A percentile compares a stretch with the other conserved stretches of the same genome.
phyloP scores from a whole-genome alignment of 2,329 filamentous ascomycete genomes.

The Cercospora berteroae region DNA sequence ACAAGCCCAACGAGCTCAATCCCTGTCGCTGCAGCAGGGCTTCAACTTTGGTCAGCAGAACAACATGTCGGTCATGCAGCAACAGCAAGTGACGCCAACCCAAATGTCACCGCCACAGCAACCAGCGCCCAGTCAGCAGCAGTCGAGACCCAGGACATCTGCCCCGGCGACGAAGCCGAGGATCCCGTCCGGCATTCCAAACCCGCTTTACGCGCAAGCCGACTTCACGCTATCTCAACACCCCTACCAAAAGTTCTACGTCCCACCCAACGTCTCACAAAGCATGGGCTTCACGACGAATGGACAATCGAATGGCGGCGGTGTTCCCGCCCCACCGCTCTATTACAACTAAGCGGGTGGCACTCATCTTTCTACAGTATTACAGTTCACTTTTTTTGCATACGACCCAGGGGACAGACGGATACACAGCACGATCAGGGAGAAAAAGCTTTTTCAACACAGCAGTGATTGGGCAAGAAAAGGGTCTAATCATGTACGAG shows the following conservation, averaged over 20 bases:
- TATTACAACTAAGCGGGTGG: slow-evolving; percentile 4
- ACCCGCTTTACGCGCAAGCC: slow-evolving; percentile 68
- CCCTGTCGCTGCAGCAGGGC: slow-evolving; percentile 27
- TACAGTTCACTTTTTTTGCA: neutral
- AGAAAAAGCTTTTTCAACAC: neutral
- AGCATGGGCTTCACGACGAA: slow-evolving; percentile 7
- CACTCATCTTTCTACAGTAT: neutral
- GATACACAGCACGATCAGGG: neutral
- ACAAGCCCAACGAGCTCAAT: slow-evolving; percentile 31
- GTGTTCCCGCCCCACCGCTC: slow-evolving; percentile 7
- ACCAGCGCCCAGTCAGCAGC: slow-evolving; percentile 32
- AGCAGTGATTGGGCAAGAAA: neutral
- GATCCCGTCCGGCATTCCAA: slow-evolving; percentile 56
- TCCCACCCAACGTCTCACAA: slow-evolving; percentile 54
- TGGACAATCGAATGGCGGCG: slow-evolving; percentile 2
- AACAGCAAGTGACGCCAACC: slow-evolving; percentile 27
- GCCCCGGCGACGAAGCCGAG: slow-evolving; percentile 26
- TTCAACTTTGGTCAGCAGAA: slow-evolving; percentile 28
- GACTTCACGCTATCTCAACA: slow-evolving; percentile 77
- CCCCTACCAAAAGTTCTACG: slow-evolving; percentile 78
- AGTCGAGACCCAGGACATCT: slow-evolving; percentile 10
- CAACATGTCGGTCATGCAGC: slow-evolving; percentile 21
- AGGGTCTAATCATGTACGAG: neutral
- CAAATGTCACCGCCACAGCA: slow-evolving; percentile 30
- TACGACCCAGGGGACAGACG: neutral